These are phyloP conservation scores for Beauveria asiatica DNA, from an alignment of 2,329 filamentous ascomycete species.

Conservation along the genomic window DNA sequence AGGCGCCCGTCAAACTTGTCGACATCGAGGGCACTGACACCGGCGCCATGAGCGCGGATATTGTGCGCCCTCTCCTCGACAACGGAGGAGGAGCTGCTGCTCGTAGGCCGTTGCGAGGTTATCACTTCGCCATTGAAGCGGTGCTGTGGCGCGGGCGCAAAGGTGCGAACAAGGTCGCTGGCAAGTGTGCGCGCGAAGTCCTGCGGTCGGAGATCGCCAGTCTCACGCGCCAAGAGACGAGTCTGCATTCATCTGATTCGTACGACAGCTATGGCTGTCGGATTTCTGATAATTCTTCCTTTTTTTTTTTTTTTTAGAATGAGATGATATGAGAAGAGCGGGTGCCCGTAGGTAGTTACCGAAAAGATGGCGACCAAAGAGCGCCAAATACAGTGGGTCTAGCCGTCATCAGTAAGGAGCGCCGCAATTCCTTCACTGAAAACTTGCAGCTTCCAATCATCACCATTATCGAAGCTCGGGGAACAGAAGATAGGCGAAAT, in stretches of 20 bases:
- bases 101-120: slow-evolving; percentile 12
- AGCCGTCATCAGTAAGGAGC: too few relatives aligned
- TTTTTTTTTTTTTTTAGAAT: not conserved
- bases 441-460: not conserved
- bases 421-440: not conserved
- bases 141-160: slow-evolving; percentile 57
- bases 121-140: slow-evolving; percentile 54
- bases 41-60: slow-evolving; percentile 63
- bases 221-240: slow-evolving; percentile 66
- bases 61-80: slow-evolving; percentile 25
- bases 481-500: not conserved
- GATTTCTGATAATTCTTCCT: not conserved
- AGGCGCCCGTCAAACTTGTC: slow-evolving; percentile 73
- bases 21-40: slow-evolving; percentile 70
- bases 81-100: slow-evolving; percentile 6
- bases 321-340: not conserved
- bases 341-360: not conserved
- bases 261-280: slow-evolving; percentile 2
- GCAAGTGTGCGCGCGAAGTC: slow-evolving; percentile 58
- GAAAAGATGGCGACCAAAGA: not conserved
- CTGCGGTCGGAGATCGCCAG: slow-evolving; percentile 56
- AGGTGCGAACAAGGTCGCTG: slow-evolving; percentile 57
- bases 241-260: slow-evolving; percentile 54
- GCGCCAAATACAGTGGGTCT: not conserved
- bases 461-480: too few relatives aligned